Evolutionary conservation across 768 basidiomycete genomes (phyloP), one percentile per base, ranked within the genome.

Genomic region (Phallus indusiatus): DNA sequence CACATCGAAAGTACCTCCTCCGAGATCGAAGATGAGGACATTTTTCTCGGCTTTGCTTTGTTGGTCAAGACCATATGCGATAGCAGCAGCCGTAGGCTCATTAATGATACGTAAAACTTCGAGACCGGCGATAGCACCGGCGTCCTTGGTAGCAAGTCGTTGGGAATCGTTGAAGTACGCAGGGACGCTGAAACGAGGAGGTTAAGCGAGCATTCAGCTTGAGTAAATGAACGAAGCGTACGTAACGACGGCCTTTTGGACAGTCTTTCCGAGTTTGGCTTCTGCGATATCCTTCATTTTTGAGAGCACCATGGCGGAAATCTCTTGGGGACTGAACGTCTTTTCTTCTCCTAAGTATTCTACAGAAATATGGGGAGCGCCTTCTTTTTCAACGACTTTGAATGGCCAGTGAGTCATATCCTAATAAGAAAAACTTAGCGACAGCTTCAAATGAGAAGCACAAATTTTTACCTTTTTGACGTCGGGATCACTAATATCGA

Each of bases 221-320:
- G 14, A 47, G 47, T 46, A 6, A 24, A 62, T 35, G 55, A 57
- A 37, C 22, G 54, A 46, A 17, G 80, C 90, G 65, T 74, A 93
- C 92, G 94, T 96, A 75, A 99, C 86, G 64, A 99, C 96, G 58
- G 96, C 96, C 79, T 97, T 98, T 78, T 93, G 94, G 73, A 97
- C 93, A 51, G 87, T 86, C 81, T 94, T 95, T 68, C 96, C 94
- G 66, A 99, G 89, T 77, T 99, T 97, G 64, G 95, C 92, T 78
- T 99, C 96, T 49, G 95, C 92, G 68, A 94, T 96, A 75, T 98
- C 96, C 84, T 96, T 98, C 94, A 99, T 98, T 80, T 99, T 99
- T 64, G 80, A 82, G 68, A 99, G 86, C 67, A 99, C 96, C 96
- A 98, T 99, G 64, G 96, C 90, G n/a, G 96, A 99, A 71, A 99